Evolutionary conservation across 2,329 filamentous ascomycete species (phyloP).

Genomic region (Fusarium beomiforme): DNA sequence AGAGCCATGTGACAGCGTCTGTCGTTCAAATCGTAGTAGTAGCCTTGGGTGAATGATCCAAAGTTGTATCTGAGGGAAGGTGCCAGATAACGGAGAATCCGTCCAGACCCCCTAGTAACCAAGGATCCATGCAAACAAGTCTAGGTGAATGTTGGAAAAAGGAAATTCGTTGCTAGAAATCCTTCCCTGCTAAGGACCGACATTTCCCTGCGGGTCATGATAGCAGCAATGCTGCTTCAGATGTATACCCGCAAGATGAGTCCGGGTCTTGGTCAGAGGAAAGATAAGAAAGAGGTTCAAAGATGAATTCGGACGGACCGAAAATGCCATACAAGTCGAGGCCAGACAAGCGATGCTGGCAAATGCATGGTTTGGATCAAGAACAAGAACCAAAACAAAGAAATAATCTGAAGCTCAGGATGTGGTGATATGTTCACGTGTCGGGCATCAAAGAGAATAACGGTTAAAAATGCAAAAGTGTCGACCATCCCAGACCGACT

Average conservation of each 20-base stretch:
- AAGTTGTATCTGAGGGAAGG: conserved; percentile 47
- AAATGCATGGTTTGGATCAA: conserved; percentile 46
- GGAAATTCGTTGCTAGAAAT: conserved; percentile 43
- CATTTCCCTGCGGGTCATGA: not conserved
- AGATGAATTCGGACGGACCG: conserved; percentile 44
- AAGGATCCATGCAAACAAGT: conserved; percentile 45
- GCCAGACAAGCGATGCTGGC: conserved; percentile 41
- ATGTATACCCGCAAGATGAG: conserved; percentile 8
- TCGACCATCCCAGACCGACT: conserved; percentile 14
- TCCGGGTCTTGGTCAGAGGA: conserved; percentile 22
- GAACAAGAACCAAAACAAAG: conserved; percentile 46
- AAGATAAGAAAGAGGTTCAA: conserved; percentile 36
- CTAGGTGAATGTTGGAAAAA: conserved; percentile 45
- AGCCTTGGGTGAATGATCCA: conserved; percentile 48
- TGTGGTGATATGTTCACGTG: conserved; percentile 43
- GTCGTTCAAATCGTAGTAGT: conserved; percentile 49
- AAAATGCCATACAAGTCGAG: conserved; percentile 45
- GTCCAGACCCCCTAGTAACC: conserved; percentile 43
- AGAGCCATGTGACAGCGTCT: conserved; percentile 51
- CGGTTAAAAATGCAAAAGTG: conserved; percentile 38
- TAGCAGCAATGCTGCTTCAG: not conserved
- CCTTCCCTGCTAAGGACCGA: conserved; percentile 21
- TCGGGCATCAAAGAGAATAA: conserved; percentile 45
- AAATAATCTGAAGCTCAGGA: conserved; percentile 40
- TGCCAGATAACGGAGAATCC: conserved; percentile 40